Conservation (phyloP, 2,329 filamentous ascomycete genomes). For the Ilyonectria robusta region DNA sequence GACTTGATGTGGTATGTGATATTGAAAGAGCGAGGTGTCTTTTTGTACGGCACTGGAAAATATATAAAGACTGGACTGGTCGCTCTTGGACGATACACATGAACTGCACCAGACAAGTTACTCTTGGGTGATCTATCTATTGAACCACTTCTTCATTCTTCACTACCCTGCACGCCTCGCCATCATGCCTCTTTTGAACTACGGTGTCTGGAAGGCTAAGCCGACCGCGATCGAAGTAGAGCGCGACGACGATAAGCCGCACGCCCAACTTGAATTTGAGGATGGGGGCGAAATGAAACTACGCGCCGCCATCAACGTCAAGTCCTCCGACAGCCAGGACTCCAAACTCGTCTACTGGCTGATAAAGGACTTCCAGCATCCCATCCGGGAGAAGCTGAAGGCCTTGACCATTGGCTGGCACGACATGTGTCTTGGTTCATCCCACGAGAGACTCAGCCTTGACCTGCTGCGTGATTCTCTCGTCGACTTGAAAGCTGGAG, state of each 20-base stretch:
- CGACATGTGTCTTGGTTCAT: slow-evolving; percentile 4
- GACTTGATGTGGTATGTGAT: background rate
- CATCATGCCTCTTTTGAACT: slow-evolving; percentile 27
- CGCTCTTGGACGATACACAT: background rate
- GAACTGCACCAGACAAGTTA: background rate
- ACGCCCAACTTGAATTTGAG: slow-evolving; percentile 14
- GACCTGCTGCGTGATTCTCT: slow-evolving; percentile 19
- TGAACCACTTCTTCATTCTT: background rate
- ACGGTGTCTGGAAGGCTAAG: slow-evolving; percentile 31
- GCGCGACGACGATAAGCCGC: slow-evolving; percentile 13
- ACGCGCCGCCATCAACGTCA: slow-evolving; percentile 29
- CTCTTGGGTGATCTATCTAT: background rate
- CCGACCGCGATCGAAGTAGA: slow-evolving; percentile 7
- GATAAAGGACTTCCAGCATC: slow-evolving; percentile 1
- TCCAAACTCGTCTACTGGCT: slow-evolving; percentile 28
- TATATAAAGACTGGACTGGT: background rate
- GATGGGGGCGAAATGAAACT: slow-evolving; percentile 5
- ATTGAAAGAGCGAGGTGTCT: background rate
- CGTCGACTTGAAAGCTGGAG: slow-evolving; percentile 7
- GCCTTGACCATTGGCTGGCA: slow-evolving; percentile 8
- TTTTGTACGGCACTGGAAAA: no score
- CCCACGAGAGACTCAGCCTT: slow-evolving; percentile 4
- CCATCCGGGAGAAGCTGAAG: slow-evolving; percentile 4
- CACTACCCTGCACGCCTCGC: background rate
- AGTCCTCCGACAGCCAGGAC: slow-evolving; percentile 12